A percentile compares a stretch with the other conserved stretches of the same genome.
These are phyloP conservation scores for Rutidosis leptorrhynchoides DNA, from an alignment of 129 eudicot genomes.

Conservation along the genomic window DNA sequence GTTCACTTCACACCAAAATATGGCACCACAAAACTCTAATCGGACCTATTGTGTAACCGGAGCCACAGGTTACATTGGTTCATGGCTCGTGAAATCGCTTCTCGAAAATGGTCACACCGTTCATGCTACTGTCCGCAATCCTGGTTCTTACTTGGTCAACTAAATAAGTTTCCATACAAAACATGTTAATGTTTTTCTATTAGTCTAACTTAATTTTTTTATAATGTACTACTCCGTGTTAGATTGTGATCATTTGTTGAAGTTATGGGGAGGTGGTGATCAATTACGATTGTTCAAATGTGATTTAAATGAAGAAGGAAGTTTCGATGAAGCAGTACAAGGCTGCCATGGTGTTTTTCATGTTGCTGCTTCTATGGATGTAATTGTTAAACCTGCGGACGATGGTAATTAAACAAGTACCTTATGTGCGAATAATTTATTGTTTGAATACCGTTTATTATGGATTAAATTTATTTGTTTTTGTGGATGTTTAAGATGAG, in stretches of 20 bases:
- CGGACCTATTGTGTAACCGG: constrained; percentile 79
- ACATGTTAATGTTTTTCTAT: no score
- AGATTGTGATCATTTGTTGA: constrained; percentile 41
- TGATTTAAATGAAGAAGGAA: constrained; percentile 76
- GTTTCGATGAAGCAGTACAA: constrained; percentile 77
- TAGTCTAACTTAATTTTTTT: no score
- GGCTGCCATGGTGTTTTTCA: constrained; percentile 79
- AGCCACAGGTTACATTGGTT: constrained; percentile 83
- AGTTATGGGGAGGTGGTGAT: constrained; percentile 42
- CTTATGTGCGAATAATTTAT: neutral
- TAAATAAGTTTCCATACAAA: no score
- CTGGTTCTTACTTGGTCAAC: constrained; percentile 34
- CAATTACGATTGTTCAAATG: constrained; percentile 58
- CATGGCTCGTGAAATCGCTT: constrained; percentile 76
- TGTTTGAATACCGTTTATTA: neutral
- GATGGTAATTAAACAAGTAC: constrained; percentile 32
- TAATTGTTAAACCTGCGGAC: constrained; percentile 27
- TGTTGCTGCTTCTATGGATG: constrained; percentile 87
- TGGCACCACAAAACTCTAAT: constrained; percentile 19
- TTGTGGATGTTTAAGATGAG: constrained; percentile 34
- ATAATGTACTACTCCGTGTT: constrained; percentile 36
- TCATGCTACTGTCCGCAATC: constrained; percentile 72
- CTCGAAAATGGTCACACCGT: constrained; percentile 54
- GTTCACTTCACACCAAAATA: neutral
- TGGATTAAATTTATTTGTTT: neutral